A percentile compares a stretch with the other conserved stretches of the same genome.
phyloP scores from a whole-genome alignment of 805 yeast genomes.

The Candida insectalens region DNA sequence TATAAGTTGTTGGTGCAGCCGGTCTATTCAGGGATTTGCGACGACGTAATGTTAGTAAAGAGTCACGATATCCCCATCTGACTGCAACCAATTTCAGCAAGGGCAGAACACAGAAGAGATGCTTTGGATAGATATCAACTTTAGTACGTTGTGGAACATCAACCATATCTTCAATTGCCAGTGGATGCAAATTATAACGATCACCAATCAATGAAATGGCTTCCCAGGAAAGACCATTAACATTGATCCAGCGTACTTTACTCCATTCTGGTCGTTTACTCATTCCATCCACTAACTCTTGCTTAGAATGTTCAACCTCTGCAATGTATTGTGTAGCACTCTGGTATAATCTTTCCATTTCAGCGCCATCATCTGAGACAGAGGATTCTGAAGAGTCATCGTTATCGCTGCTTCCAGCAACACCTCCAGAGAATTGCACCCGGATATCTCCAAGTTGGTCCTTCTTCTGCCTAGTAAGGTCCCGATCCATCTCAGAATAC shows the following conservation, averaged over 20 bases:
- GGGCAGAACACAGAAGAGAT: constrained; percentile 46
- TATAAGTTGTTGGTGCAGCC: neutral
- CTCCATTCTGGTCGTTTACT: constrained; percentile 35
- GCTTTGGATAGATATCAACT: constrained; percentile 40
- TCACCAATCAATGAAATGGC: constrained; percentile 38
- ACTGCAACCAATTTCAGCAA: constrained; percentile 33
- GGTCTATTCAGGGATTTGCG: neutral
- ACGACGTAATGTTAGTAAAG: neutral
- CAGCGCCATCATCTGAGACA: neutral
- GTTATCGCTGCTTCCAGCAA: neutral
- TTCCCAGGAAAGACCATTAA: constrained; percentile 55
- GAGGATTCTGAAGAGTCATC: neutral
- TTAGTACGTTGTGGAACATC: constrained; percentile 56
- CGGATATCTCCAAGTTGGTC: constrained; percentile 2
- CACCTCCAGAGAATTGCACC: neutral
- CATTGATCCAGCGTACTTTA: constrained; percentile 45
- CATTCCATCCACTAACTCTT: constrained; percentile 24
- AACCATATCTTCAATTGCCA: constrained; percentile 53
- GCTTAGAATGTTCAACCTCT: constrained; percentile 13
- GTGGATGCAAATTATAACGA: constrained; percentile 37
- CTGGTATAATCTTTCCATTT: neutral
- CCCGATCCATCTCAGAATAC: constrained; percentile 16
- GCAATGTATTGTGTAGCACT: constrained; percentile 6
- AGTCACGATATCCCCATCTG: constrained; percentile 3
- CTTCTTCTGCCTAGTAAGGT: constrained; percentile 1